Base-by-base conservation (phyloP, 23 red algal genomes). In the Gracilaria gracilis region DNA sequence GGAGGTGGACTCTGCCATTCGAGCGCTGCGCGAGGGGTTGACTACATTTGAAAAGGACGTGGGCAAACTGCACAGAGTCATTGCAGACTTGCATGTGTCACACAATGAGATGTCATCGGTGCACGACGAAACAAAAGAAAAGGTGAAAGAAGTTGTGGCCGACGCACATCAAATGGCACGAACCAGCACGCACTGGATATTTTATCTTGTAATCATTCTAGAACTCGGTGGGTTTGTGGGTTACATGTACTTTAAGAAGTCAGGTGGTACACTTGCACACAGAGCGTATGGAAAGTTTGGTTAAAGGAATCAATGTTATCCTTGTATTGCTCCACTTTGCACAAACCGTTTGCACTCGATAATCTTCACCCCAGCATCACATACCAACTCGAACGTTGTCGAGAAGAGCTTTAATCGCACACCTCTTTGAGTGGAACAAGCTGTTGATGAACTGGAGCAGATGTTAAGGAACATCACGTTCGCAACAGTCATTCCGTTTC, bases 261-360 rank as follows among this genome's bases (percentile, higher is more conserved):
- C 84, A 23, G 71, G 38, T 9, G 48, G 84, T 77, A 31, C 65
- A 20, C 38, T 78, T 72, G 49, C 84, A 28, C 84, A 88, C 69
- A 88, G 78, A 31, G 84, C 84, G 8, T 88, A 88, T 42, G 84
- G 84, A 17, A 88, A 88, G 35, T 88, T 75, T 61, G 84, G 84
- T 47, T 88, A 75, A 88, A 71, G 38, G 1, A 55, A 39, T 32
- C 64, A 20, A 69, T 34, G 31, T 37, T 69, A 19, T 37, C 28
- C 4, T 69, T 69, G 9, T 32, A 31, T 69, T 36, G 9, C 64
- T 69, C 28, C 64, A 20, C 32, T 37, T 36, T 69, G 64, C 16
- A 27, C n/a, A 64, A n/a, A 36, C 64, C 32, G 32, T 37, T 69
- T 19, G 25, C n/a, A n/a, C n/a, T n/a, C n/a, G n/a, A n/a, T n/a